Evolutionary conservation across 1,284 basidiomycete species (phyloP).

Genomic region (Austroboletus niveus): DNA sequence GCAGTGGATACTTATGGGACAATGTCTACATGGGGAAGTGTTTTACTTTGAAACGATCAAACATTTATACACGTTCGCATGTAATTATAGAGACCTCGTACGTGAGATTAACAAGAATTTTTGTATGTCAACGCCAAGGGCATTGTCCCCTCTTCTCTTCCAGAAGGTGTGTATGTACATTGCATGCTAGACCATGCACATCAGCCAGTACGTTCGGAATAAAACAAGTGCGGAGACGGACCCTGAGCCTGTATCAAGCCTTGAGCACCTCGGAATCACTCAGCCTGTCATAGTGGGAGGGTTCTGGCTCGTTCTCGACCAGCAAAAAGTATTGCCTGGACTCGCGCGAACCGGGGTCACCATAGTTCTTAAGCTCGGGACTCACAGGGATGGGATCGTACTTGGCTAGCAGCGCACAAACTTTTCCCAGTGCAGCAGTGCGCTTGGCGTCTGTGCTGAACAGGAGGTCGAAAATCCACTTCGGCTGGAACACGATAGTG

Average conservation of each 20-base stretch:
- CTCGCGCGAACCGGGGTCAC: conserved; percentile 21
- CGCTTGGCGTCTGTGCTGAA: conserved; percentile 22
- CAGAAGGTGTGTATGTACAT: neutral
- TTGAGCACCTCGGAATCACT: conserved; percentile 1
- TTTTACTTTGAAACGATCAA: neutral
- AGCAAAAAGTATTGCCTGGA: conserved; percentile 22
- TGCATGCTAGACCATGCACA: neutral
- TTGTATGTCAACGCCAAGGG: neutral
- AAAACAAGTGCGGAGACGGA: neutral
- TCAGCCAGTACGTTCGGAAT: neutral
- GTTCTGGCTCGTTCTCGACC: conserved; percentile 22
- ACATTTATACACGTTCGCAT: neutral
- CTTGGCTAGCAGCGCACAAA: conserved; percentile 16
- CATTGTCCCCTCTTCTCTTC: neutral
- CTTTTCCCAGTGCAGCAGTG: conserved; percentile 19
- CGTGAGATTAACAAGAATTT: neutral
- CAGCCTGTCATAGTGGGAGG: conserved; percentile 18
- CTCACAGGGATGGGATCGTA: conserved; percentile 24
- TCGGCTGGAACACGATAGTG: conserved; percentile 25
- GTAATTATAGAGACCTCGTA: neutral
- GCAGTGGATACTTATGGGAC: neutral
- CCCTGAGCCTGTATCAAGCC: neutral
- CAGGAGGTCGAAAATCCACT: conserved; percentile 25
- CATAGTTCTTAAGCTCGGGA: conserved; percentile 24
- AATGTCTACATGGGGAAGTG: neutral